Conservation (phyloP, 139 green algal genomes). For the Chlamydomonas schloesseri region DNA sequence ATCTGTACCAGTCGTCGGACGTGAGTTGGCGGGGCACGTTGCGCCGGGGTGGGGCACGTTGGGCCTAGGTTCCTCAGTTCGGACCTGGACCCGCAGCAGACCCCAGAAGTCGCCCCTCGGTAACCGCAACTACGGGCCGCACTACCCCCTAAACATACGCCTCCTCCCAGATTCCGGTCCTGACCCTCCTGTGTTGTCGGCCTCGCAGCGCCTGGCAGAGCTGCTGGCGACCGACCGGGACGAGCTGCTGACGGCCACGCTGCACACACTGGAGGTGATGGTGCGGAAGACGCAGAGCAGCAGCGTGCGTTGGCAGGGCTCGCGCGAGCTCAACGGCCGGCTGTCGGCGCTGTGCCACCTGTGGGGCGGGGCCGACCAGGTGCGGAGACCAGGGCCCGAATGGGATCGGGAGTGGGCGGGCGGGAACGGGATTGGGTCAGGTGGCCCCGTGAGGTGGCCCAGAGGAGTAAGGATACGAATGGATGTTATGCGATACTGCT, state of each 20-base stretch:
- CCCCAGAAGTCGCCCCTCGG: no score
- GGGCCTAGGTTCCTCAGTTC: neutral
- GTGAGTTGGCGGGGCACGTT: conserved; percentile 60
- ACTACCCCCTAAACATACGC: no score
- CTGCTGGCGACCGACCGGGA: conserved; percentile 79
- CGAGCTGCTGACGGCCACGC: conserved; percentile 76
- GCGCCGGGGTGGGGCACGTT: neutral
- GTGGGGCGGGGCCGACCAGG: conserved; percentile 89
- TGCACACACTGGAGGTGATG: conserved; percentile 79
- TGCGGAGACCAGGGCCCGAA: conserved; percentile 40
- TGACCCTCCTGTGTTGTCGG: no score
- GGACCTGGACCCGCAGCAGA: no score
- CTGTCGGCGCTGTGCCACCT: conserved; percentile 79
- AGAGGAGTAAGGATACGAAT: no score
- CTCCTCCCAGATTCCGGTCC: no score
- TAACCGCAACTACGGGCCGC: no score
- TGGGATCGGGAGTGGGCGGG: neutral
- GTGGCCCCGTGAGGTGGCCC: neutral
- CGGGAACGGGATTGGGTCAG: neutral
- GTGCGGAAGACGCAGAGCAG: conserved; percentile 81
- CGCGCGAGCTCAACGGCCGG: conserved; percentile 69
- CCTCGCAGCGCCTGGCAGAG: conserved; percentile 75
- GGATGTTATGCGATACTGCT: no score
- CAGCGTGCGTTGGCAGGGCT: conserved; percentile 74
- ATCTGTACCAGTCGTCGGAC: conserved; percentile 91